Base-by-base conservation (phyloP, 352 stramenopile species). In the Phytophthora colocasiae region DNA sequence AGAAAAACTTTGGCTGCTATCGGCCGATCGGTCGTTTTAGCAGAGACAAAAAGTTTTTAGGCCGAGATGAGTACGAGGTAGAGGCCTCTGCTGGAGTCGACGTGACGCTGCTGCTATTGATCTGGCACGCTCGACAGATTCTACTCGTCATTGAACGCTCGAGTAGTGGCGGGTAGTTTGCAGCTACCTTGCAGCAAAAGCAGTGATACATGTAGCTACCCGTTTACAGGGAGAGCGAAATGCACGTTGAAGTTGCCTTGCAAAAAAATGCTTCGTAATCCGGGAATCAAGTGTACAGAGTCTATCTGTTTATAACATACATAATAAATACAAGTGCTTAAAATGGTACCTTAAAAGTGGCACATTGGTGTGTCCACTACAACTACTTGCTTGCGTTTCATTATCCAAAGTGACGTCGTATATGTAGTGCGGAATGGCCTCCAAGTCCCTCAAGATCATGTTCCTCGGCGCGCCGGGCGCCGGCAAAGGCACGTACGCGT, bases 401-500 rank as follows among this genome's bases (percentile, higher is more conserved):
- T 27, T 63, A 61, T 31, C 26, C 32, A 69, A 54, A 62, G 7
- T 57, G 56, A 64, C 56, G 45, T 64, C 36, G 44, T 24, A 19
- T 19, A n/a, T n/a, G n/a, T n/a, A 43, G 17, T 49, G 4, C 49
- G 40, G 4, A 11, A 81, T 79, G 66, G 62, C 63, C n/a, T 40
- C 61, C 52, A 75, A 65, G 45, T 68, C 83, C 65, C 75, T 92
- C 53, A 90, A 87, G 65, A 89, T 97, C 75, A 95, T 97, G 87
- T 97, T 97, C 63, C 85, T 97, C 4, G 91, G 91, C 9, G 87
- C 91, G 38, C 91, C 91, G 0, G 91, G 91, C 52, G 89, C 90
- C 3, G 91, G 91, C 65, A 97, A 97, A 75, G 91, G 91, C 65
- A 97, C 91, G 44, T 97, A 97, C 65, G 89, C 90, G 27, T 86